Evolutionary conservation across 805 yeast genomes (phyloP).

Genomic region (Metschnikowia orientalis): DNA sequence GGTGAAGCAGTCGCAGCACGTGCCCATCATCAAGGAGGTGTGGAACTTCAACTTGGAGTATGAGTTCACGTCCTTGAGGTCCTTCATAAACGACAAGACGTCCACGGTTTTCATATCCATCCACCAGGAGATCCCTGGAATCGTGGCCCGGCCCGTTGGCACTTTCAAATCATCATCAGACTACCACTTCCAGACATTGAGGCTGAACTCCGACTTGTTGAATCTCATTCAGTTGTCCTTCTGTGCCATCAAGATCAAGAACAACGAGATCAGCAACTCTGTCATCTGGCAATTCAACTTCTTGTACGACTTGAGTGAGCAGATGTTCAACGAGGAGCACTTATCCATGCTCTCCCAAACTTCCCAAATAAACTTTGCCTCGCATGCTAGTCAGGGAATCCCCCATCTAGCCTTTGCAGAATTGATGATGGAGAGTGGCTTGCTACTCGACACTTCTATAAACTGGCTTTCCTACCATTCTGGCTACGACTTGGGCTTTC

Average conservation of each 20-base stretch:
- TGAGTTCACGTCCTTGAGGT: constrained; percentile 60
- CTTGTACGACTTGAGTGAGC: constrained; percentile 66
- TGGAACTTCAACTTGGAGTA: constrained; percentile 67
- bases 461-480: constrained; percentile 91
- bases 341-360: constrained; percentile 73
- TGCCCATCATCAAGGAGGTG: constrained; percentile 63
- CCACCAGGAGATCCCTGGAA: constrained; percentile 94
- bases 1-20: constrained; percentile 21
- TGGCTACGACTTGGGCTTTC: constrained; percentile 92
- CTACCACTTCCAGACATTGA: constrained; percentile 91
- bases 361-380: constrained; percentile 71
- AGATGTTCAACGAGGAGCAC: constrained; percentile 87
- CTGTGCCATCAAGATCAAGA: constrained; percentile 36
- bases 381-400: constrained; percentile 73
- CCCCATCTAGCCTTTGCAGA: constrained; percentile 79
- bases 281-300: constrained; percentile 97
- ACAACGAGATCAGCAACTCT: constrained; percentile 52
- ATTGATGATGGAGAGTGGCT: constrained; percentile 77
- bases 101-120: constrained; percentile 53
- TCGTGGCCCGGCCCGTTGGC: constrained; percentile 94
- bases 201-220: constrained; percentile 84
- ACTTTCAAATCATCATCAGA: constrained; percentile 84
- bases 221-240: constrained; percentile 71
- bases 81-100: constrained; percentile 49
- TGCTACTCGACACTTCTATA: constrained; percentile 63